Evolutionary conservation across 306 rosid species (phyloP).

Genomic region (Leucaena leucocephala): DNA sequence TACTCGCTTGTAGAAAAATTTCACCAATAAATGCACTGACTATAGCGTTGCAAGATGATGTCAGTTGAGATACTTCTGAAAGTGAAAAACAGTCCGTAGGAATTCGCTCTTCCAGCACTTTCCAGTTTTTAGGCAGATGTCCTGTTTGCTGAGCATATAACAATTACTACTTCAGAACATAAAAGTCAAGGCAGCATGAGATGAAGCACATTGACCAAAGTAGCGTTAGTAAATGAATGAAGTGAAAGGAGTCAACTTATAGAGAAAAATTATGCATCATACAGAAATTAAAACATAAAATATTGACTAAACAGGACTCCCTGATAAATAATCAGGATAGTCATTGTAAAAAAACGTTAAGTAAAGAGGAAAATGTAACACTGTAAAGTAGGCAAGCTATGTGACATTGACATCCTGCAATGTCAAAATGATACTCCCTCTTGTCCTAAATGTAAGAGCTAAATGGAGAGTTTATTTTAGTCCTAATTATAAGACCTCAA

Average conservation of each 20-base stretch:
- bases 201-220: conserved; percentile 20
- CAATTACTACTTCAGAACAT: conserved; percentile 32
- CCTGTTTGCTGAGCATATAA: conserved; percentile 37
- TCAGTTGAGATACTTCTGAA: conserved; percentile 50
- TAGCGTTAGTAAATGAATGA: conserved; percentile 8
- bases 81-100: conserved; percentile 55
- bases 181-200: conserved; percentile 15
- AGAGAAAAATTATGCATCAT: conserved; percentile 13
- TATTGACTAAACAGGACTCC: not conserved
- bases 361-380: not conserved
- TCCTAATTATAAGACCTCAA: no score
- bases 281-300: not conserved
- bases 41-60: conserved; percentile 52
- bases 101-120: conserved; percentile 50
- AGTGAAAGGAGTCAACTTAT: not conserved
- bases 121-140: conserved; percentile 63
- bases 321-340: not conserved
- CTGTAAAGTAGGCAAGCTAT: not conserved
- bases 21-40: conserved; percentile 72
- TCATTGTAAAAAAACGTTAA: not conserved
- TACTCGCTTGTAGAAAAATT: conserved; percentile 45
- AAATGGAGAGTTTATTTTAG: no score
- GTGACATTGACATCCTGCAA: not conserved
- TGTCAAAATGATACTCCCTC: no score
- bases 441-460: no score